A percentile compares a stretch with the other conserved stretches of the same genome.
These are phyloP conservation scores for Chaetomium strumarium DNA, from an alignment of 2,329 filamentous ascomycete genomes.

Conservation along the genomic window DNA sequence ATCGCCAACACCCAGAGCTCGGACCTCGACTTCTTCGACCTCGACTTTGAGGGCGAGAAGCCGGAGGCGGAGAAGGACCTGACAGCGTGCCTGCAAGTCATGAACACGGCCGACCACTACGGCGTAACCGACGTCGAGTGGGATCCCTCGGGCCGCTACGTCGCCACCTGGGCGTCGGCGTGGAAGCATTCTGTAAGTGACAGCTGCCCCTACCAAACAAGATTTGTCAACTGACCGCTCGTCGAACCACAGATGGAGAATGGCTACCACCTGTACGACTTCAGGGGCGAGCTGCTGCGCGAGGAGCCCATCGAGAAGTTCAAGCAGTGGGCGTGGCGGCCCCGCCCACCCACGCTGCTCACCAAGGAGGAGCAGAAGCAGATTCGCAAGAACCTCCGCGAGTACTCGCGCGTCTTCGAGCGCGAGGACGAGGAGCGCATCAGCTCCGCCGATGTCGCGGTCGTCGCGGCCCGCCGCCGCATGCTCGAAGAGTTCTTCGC, in stretches of 20 bases:
- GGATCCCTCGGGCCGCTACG: constrained; percentile 93
- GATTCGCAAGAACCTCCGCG: constrained; percentile 95
- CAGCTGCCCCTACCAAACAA: neutral
- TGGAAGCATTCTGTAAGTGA: constrained; percentile 89
- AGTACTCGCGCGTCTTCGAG: constrained; percentile 92
- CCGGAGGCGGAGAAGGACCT: constrained; percentile 89
- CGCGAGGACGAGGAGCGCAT: constrained; percentile 91
- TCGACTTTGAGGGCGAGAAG: constrained; percentile 97
- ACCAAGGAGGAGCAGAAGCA: constrained; percentile 96
- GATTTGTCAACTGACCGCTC: neutral
- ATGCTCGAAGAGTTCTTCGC: constrained; percentile 83
- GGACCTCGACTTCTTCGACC: constrained; percentile 94
- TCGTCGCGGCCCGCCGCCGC: constrained; percentile 79
- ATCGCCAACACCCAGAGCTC: constrained; percentile 89
- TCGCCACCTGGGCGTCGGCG: constrained; percentile 85
- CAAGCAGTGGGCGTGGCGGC: constrained; percentile 95
- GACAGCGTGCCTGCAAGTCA: constrained; percentile 87
- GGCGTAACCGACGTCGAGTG: constrained; percentile 96
- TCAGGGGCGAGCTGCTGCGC: constrained; percentile 80
- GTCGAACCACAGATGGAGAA: constrained; percentile 76
- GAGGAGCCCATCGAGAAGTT: constrained; percentile 95
- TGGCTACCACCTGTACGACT: constrained; percentile 96
- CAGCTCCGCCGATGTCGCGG: constrained; percentile 87
- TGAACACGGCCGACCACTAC: constrained; percentile 93
- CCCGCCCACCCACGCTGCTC: constrained; percentile 83